Conservation (phyloP, 1,284 basidiomycete species). For the Prillingera fragicola region DNA sequence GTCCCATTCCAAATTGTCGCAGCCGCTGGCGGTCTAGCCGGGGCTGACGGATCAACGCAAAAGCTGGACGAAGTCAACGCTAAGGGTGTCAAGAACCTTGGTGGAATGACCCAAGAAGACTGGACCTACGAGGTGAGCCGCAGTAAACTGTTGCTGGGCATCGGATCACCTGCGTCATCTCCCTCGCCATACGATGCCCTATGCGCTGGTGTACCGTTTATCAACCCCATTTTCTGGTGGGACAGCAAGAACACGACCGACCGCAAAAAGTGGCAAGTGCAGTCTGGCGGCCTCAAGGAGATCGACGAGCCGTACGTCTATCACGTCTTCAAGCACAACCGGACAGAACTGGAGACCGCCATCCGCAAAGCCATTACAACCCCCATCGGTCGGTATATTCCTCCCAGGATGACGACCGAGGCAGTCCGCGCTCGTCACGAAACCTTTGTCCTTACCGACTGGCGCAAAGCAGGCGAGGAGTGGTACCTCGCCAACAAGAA, state of each 20-base stretch:
- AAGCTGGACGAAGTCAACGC: background rate
- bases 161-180: background rate
- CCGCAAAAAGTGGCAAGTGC: slow-evolving; percentile 40
- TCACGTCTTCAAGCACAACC: slow-evolving; percentile 37
- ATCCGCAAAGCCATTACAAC: slow-evolving; percentile 23
- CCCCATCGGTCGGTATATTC: slow-evolving; percentile 33
- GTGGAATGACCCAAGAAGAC: background rate
- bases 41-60: no score
- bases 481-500: background rate
- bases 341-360: slow-evolving; percentile 22
- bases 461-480: background rate
- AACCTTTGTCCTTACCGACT: background rate
- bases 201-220: slow-evolving; percentile 49
- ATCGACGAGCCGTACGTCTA: slow-evolving; percentile 46
- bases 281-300: slow-evolving; percentile 41
- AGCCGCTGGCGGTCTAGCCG: slow-evolving; percentile 16
- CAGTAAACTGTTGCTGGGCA: slow-evolving; percentile 9
- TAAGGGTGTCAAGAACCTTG: background rate
- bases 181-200: slow-evolving; percentile 45
- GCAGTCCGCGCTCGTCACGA: slow-evolving; percentile 10
- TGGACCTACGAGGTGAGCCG: slow-evolving; percentile 7
- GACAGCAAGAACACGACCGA: slow-evolving; percentile 39
- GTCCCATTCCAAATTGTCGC: slow-evolving; percentile 21
- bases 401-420: slow-evolving; percentile 24
- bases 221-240: slow-evolving; percentile 49